Evolutionary conservation across 257 asterid species (phyloP), one percentile per base, ranked within the genome.

Genomic region (Solanum bulbocastanum): DNA sequence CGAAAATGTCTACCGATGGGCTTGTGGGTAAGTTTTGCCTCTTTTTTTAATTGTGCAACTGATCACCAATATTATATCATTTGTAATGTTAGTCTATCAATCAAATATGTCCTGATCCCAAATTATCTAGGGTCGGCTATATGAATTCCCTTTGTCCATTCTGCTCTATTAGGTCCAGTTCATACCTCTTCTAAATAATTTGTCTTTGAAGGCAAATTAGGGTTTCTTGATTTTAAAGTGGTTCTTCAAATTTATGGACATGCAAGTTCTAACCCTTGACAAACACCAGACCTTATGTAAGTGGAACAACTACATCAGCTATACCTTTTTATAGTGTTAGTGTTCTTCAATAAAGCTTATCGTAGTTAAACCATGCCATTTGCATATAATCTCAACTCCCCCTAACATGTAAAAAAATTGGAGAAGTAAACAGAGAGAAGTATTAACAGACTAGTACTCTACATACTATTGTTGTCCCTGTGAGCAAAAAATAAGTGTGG

Each of bases 1-100:
- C 8, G 99, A 95, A 89, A 94, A 96, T 89, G 98, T 95, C 32
- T 86, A 91, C 88, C 94, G 94, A 44, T 96, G 99, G 99, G 95
- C 98, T 91, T 95, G 99, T 83, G 99, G 99, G 99, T 96, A 96
- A 79, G 98, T 72, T 35, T 89, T 68, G 83, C 83, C 58, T 87
- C 84, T 86, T 87, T 12, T 16, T 88, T 56, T 25, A 85, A 27
- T 79, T 79, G 18, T 81, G 20, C 5, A 16, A 46, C 66, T 46
- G 66, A 27, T 46, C 68, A 32, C 30, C 40, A 46, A 81, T 81
- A 27, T 27, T 16, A 16, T 81, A 10, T 81, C 85, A 81, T 81
- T 25, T 16, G 25, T 81, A 30, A 16, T 27, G 66, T 81, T 81
- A 27, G 37, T 79, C 40, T 16, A 49, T 79, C 65, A 8, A 46